phyloP scores from a whole-genome alignment of 768 basidiomycete genomes.

The Kwoniella newhampshirensis region DNA sequence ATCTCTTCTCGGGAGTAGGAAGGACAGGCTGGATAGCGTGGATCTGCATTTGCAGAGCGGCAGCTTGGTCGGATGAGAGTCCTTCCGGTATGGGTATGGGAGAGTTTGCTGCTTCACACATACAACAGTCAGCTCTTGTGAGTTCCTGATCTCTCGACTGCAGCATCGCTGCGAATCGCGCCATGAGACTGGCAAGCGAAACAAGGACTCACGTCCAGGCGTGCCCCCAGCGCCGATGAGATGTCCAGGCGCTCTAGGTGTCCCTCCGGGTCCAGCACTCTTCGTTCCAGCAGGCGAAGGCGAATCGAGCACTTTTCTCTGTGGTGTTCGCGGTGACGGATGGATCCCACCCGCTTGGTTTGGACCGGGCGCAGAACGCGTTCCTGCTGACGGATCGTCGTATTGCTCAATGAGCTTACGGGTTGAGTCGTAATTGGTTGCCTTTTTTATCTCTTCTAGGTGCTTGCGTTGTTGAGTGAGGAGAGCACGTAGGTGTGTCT shows the following conservation, averaged over 20 bases:
- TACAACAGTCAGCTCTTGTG: not conserved
- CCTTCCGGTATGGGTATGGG: slow-evolving; percentile 32
- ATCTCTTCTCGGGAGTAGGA: slow-evolving; percentile 51
- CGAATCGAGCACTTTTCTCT: slow-evolving; percentile 21
- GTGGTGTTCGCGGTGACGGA: slow-evolving; percentile 11
- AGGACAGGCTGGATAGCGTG: slow-evolving; percentile 46
- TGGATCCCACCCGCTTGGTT: not conserved
- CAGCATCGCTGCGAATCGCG: too few relatives aligned
- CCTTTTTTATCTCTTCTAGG: slow-evolving; percentile 95
- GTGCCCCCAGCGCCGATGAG: slow-evolving; percentile 45
- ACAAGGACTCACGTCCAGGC: slow-evolving; percentile 32
- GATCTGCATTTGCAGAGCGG: slow-evolving; percentile 42
- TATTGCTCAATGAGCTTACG: slow-evolving; percentile 86
- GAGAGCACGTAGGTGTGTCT: slow-evolving; percentile 71
- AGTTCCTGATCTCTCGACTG: too few relatives aligned
- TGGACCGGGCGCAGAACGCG: not conserved
- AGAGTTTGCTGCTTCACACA: not conserved
- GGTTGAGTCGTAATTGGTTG: slow-evolving; percentile 92
- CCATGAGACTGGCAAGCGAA: not conserved
- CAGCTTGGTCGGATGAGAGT: slow-evolving; percentile 46
- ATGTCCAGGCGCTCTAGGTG: slow-evolving; percentile 49
- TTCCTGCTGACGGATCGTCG: slow-evolving; percentile 59
- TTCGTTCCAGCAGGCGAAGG: slow-evolving; percentile 17
- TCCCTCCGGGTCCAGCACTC: slow-evolving; percentile 19
- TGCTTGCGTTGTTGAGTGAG: slow-evolving; percentile 77